Base-by-base conservation (phyloP, 129 eudicot species). In the Tagetes patula region DNA sequence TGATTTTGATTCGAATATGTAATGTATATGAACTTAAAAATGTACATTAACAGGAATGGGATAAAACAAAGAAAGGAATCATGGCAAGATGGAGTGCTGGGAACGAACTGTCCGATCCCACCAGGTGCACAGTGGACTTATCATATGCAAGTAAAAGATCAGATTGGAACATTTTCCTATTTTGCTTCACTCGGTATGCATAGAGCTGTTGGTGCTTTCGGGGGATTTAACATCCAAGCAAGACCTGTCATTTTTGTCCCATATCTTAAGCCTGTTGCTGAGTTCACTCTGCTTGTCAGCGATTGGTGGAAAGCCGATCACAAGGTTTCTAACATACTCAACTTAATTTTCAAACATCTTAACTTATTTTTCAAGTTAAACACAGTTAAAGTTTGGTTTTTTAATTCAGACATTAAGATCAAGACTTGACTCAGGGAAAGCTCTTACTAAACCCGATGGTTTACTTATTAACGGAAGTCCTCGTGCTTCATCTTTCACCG, bases 1-100 rank as follows among this genome's bases (percentile, higher is more conserved):
- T 9, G 7, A 31, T 37, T 49, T 63, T 63, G 52, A 53, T 2
- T 10, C 48, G 7, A 27, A 14, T 31, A 6, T 20, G 11, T 56
- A 36, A 40, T 46, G 38, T 34, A 49, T n/a, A 43, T 46, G 33
- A 77, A 54, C 74, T 60, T 30, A 46, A 0, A 11, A 69, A 69
- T 71, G 75, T 46, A 36, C 27, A 20, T 63, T 53, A 70, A 53
- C 78, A 92, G 98, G 98, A 90, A 89, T 36, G 98, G 98, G 5
- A 5, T 93, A 14, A 53, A 89, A 60, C 96, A 93, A 55, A 84
- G 98, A 74, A 93, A 87, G 80, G 52, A 11, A 37, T 86, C 96
- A 30, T 93, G 96, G 96, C 92, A 89, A 89, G 98, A 93, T 81
- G 98, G 98, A n/a, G 96, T 89, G 9, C 76, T 89, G 4, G 98